Evolutionary conservation across 495 filamentous ascomycete species (phyloP).

Genomic region (Rostrohypoxylon terebratum): DNA sequence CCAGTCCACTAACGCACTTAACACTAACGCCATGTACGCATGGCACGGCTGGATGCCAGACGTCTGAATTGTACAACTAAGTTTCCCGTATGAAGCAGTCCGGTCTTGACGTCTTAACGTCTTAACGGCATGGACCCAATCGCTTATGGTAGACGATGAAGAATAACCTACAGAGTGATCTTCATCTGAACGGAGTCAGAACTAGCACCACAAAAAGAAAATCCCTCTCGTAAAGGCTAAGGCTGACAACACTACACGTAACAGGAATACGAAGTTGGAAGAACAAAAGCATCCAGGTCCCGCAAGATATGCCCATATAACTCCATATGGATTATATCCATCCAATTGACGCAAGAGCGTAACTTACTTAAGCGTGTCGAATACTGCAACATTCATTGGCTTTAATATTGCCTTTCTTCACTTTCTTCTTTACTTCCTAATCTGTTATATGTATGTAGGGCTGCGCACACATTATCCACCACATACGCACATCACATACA

Average conservation of each 20-base stretch:
- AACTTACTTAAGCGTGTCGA: slow-evolving; percentile 1
- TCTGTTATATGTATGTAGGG: slow-evolving; percentile 9
- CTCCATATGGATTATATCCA: background rate
- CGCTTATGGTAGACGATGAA: slow-evolving; percentile 25
- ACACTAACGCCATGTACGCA: background rate
- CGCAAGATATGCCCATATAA: background rate
- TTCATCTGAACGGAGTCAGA: slow-evolving; percentile 14
- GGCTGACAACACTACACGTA: slow-evolving; percentile 40
- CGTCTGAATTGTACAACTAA: slow-evolving; percentile 23
- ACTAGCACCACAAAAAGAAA: slow-evolving; percentile 28
- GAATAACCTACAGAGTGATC: slow-evolving; percentile 28
- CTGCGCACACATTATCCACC: slow-evolving; percentile 14
- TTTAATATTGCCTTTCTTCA: background rate
- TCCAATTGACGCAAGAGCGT: background rate
- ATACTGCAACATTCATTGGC: background rate
- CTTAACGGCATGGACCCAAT: slow-evolving; percentile 26
- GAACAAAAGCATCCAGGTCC: slow-evolving; percentile 26
- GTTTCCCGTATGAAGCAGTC: slow-evolving; percentile 34
- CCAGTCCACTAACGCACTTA: no score
- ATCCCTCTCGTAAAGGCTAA: slow-evolving; percentile 46
- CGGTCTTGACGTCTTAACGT: slow-evolving; percentile 8
- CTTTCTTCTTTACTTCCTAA: background rate
- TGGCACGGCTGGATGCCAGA: slow-evolving; percentile 17
- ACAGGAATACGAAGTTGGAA: slow-evolving; percentile 39
- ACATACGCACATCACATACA: slow-evolving; percentile 3